These are phyloP conservation scores for Cylindrotheca fusiformis DNA, from an alignment of 108 stramenopile species.

Conservation along the genomic window DNA sequence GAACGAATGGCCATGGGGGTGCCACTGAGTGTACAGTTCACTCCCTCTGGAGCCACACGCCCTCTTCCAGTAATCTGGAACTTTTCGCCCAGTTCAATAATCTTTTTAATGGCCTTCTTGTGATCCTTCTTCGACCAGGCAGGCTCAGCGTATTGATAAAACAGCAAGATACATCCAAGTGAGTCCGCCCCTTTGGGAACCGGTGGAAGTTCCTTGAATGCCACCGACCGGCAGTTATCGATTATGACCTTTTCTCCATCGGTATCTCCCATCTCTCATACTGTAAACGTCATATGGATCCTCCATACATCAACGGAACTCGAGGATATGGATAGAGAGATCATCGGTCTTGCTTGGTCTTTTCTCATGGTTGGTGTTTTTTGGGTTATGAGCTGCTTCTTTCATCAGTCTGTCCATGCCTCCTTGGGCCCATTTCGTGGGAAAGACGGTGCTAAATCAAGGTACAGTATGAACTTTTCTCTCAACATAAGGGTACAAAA, in stretches of 20 bases:
- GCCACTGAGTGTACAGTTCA: slow-evolving; percentile 82
- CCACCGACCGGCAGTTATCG: slow-evolving; percentile 22
- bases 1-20: slow-evolving; percentile 37
- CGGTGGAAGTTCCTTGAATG: slow-evolving; percentile 14
- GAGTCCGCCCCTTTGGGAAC: slow-evolving; percentile 18
- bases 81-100: slow-evolving; percentile 39
- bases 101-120: slow-evolving; percentile 48
- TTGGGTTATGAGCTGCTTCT: neutral
- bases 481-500: no score
- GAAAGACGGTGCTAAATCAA: neutral
- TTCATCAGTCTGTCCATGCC: neutral
- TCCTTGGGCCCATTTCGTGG: neutral
- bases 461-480: no score
- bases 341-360: no score
- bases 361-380: neutral
- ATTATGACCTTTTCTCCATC: slow-evolving; percentile 7
- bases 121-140: slow-evolving; percentile 53
- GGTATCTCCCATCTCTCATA: neutral
- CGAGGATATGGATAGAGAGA: no score
- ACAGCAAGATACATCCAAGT: slow-evolving; percentile 56
- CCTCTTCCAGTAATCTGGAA: slow-evolving; percentile 62
- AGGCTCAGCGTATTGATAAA: slow-evolving; percentile 83
- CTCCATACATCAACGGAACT: neutral
- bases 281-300: neutral
- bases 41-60: slow-evolving; percentile 72